These are phyloP conservation scores for Trametes elegans DNA, from an alignment of 768 basidiomycete genomes.

Conservation along the genomic window DNA sequence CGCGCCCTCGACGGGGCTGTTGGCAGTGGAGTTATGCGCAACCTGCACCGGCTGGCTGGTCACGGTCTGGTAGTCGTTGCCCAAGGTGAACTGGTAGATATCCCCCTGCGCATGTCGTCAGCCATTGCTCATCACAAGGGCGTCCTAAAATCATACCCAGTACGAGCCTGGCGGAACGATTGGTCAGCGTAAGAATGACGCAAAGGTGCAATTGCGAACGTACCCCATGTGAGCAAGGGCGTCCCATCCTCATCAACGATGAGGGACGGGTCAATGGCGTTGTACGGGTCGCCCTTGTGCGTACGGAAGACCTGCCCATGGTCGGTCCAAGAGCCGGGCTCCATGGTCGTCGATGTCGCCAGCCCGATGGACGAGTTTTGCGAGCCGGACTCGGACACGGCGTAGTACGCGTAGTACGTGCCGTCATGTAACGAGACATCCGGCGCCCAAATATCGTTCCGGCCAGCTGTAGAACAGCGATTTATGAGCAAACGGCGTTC, in stretches of 20 bases:
- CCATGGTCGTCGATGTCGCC: slow-evolving; percentile 25
- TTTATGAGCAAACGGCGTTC: background rate
- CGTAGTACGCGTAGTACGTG: slow-evolving; percentile 25
- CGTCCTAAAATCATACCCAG: slow-evolving; percentile 12
- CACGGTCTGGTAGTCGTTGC: slow-evolving; percentile 1
- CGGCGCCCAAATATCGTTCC: slow-evolving; percentile 26
- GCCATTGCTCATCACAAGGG: background rate
- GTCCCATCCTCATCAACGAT: slow-evolving; percentile 16
- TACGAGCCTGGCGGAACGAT: slow-evolving; percentile 3
- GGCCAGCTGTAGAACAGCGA: slow-evolving; percentile 16
- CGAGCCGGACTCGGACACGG: slow-evolving; percentile 24
- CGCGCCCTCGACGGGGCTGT: slow-evolving; percentile 16
- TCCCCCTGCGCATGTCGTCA: slow-evolving; percentile 1
- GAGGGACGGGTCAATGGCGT: slow-evolving; percentile 22
- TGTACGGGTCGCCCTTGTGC: slow-evolving; percentile 17
- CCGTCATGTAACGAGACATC: slow-evolving; percentile 25
- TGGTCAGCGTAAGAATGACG: too few species aligned
- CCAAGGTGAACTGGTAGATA: slow-evolving; percentile 14
- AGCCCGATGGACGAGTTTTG: slow-evolving; percentile 27
- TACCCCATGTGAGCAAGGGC: slow-evolving; percentile 22
- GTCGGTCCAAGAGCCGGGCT: slow-evolving; percentile 27
- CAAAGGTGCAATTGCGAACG: too few species aligned
- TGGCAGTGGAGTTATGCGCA: slow-evolving; percentile 13
- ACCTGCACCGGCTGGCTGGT: slow-evolving; percentile 10
- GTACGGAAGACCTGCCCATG: slow-evolving; percentile 24